Evolutionary conservation across 179 eudicot genomes (phyloP), one percentile per base, ranked within the genome.

Genomic region (Pouteria campechiana): DNA sequence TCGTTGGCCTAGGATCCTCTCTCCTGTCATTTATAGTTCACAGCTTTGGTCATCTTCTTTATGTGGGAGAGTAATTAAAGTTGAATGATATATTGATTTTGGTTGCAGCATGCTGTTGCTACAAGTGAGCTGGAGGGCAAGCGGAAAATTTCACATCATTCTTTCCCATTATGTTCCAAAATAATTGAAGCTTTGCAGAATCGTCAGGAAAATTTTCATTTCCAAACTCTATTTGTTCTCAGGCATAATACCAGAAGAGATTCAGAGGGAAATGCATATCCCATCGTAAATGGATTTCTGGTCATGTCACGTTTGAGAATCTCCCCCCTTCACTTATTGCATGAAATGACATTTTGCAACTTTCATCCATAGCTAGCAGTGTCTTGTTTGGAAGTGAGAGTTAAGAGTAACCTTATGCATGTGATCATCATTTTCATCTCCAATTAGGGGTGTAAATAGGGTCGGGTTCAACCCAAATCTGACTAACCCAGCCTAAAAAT

Each of bases 151-250:
- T 66, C 53, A 15, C 90, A 81, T 37, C 56, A 90, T 63, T 90
- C 98, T 29, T 64, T 66, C 56, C 82, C 92, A 6, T 41, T 90
- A 73, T 86, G 98, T 58, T 64, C 61, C 11, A 79, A 82, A 65
- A 79, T 90, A 44, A 44, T 82, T 21, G 78, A 85, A 41, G 57
- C 65, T 40, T 55, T 90, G 61, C 59, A 47, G 36, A 71, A 50
- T 52, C 76, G 87, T 29, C 47, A 32, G 7, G 66, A 49, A 52
- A 86, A 66, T 42, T 86, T 90, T 68, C 79, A 81, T 57, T 57
- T 86, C 47, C 83, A 69, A 46, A 74, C 73, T 37, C 65, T 90
- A 31, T 93, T 76, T 67, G 92, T 86, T 51, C 94, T 90, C 29
- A 51, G 69, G 37, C 73, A 72, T 61, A 90, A 90, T 59, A 86